phyloP scores from a whole-genome alignment of 371 early-diverging fungal genomes.

The Mortierella sp. region DNA sequence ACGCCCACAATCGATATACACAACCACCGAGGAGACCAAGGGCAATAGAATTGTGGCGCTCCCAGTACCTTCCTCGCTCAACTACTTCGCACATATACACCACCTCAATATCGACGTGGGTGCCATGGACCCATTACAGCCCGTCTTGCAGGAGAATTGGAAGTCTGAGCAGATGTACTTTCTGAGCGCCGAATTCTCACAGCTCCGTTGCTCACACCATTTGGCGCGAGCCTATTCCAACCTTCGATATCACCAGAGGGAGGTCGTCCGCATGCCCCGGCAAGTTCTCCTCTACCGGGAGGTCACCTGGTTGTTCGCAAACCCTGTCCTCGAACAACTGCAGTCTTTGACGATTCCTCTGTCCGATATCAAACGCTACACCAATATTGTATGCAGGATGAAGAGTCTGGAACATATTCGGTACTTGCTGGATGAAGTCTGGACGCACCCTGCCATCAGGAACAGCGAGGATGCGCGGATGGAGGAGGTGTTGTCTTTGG shows the following conservation, averaged over 20 bases:
- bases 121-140: not conserved
- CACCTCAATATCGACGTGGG: not conserved
- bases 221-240: not conserved
- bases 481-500: not conserved
- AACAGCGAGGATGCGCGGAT: not conserved
- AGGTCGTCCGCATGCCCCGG: not conserved
- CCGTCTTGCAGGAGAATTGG: not conserved
- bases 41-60: too few species aligned
- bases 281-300: not conserved
- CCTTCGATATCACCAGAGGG: not conserved
- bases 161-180: not conserved
- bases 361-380: not conserved
- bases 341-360: not conserved
- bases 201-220: not conserved
- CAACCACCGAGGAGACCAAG: not conserved
- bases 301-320: not conserved
- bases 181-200: not conserved
- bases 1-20: not conserved
- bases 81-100: not conserved
- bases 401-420: not conserved
- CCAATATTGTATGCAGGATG: not conserved
- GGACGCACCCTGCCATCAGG: not conserved
- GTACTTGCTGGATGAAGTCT: not conserved
- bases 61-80: not conserved
- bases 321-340: not conserved